Conservation (phyloP, 1,284 basidiomycete species). For the Tilletia indica region DNA sequence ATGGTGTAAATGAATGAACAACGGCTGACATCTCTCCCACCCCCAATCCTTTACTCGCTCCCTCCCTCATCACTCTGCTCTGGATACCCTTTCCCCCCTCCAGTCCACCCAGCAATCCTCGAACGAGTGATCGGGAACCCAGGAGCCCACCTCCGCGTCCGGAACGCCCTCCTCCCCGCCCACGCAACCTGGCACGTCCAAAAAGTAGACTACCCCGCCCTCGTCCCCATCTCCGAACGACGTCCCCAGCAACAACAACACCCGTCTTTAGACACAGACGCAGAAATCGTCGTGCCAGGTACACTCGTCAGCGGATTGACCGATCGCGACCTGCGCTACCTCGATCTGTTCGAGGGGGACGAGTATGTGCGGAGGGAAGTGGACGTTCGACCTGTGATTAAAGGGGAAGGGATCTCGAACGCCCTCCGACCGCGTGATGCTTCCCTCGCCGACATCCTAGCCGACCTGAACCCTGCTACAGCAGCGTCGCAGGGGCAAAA, state of each 20-base stretch:
- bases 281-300: slow-evolving; percentile 28
- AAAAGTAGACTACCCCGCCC: slow-evolving; percentile 36
- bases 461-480: slow-evolving; percentile 21
- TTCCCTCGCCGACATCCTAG: slow-evolving; percentile 29
- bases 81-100: not conserved
- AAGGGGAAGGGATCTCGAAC: slow-evolving; percentile 23
- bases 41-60: not conserved
- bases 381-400: slow-evolving; percentile 22
- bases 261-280: not conserved
- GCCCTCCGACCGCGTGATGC: slow-evolving; percentile 26
- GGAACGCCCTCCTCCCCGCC: slow-evolving; percentile 29
- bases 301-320: slow-evolving; percentile 35
- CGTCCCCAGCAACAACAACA: not conserved
- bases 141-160: slow-evolving; percentile 25
- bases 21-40: not conserved
- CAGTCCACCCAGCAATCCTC: slow-evolving; percentile 37
- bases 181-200: slow-evolving; percentile 32
- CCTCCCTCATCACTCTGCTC: not conserved
- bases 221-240: slow-evolving; percentile 21
- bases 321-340: slow-evolving; percentile 26
- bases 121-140: slow-evolving; percentile 31
- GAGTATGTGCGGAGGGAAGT: slow-evolving; percentile 32
- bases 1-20: not conserved
- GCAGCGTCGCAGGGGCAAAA: slow-evolving; percentile 16
- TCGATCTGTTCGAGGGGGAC: slow-evolving; percentile 41